phyloP scores from a whole-genome alignment of 306 rosid species.

The Casuarina glauca region DNA sequence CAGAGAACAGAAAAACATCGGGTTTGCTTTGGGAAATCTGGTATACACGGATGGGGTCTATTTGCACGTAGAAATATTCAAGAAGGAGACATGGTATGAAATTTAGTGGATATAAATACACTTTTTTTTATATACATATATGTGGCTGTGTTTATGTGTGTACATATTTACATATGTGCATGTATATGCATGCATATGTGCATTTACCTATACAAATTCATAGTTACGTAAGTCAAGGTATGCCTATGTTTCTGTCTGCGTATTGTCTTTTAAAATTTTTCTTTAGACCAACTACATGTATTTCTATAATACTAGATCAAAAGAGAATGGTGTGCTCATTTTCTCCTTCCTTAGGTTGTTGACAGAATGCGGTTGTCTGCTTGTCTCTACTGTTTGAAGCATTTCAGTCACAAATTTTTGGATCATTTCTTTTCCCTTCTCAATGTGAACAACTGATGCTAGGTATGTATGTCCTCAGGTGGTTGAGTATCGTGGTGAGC shows the following conservation, averaged over 20 bases:
- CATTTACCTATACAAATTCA: no score
- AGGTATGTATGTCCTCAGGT: constrained; percentile 51
- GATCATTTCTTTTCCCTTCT: constrained; percentile 6
- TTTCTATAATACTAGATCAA: background rate
- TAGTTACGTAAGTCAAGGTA: background rate
- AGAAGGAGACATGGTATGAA: constrained; percentile 94
- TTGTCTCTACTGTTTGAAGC: background rate
- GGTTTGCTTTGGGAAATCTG: constrained; percentile 94
- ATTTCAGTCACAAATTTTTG: background rate
- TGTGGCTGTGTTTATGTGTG: no score
- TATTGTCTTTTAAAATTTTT: background rate
- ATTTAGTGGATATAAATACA: background rate
- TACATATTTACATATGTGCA: no score
- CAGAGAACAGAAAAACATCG: constrained; percentile 78
- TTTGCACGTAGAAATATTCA: constrained; percentile 86
- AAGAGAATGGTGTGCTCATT: background rate
- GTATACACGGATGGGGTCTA: constrained; percentile 99
- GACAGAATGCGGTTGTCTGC: background rate
- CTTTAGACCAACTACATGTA: background rate
- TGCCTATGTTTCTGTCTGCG: background rate
- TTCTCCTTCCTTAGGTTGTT: background rate
- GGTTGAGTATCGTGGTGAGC: constrained; percentile 92
- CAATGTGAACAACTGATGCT: constrained; percentile 24
- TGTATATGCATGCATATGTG: background rate
- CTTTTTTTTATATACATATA: no score